phyloP scores from a whole-genome alignment of 2,329 filamentous ascomycete genomes.

The Hypoxylon sp. region DNA sequence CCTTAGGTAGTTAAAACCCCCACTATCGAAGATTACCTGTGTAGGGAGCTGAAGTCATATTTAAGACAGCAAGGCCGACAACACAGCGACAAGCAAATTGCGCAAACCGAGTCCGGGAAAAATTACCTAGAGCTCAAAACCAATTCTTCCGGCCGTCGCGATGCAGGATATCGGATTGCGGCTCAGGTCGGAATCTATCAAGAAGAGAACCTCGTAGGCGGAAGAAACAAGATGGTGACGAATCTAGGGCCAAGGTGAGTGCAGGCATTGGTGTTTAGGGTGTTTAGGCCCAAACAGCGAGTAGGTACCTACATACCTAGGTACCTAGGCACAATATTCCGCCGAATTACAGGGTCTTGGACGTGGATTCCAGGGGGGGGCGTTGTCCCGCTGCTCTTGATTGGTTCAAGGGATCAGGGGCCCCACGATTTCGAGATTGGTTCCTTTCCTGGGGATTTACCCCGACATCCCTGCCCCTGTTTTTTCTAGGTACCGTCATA shows the following conservation, averaged over 20 bases:
- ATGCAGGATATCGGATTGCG: constrained; percentile 22
- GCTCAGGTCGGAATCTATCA: constrained; percentile 29
- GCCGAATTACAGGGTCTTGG: constrained; percentile 33
- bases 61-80: constrained; percentile 16
- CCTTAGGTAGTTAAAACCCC: constrained; percentile 31
- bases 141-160: constrained; percentile 37
- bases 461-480: constrained; percentile 24
- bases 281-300: constrained; percentile 28
- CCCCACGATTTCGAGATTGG: constrained; percentile 23
- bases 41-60: constrained; percentile 17
- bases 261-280: constrained; percentile 30
- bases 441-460: constrained; percentile 25
- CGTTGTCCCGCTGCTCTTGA: constrained; percentile 23
- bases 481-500: too few species aligned
- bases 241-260: constrained; percentile 9
- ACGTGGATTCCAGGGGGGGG: constrained; percentile 26
- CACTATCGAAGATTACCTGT: constrained; percentile 13
- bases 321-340: constrained; percentile 36
- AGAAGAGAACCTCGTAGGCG: constrained; percentile 29
- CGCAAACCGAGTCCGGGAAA: constrained; percentile 29
- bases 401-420: constrained; percentile 26
- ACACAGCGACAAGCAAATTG: constrained; percentile 17
- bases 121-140: constrained; percentile 26
- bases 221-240: constrained; percentile 29
- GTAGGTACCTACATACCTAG: too few species aligned